Evolutionary conservation across 331 rosid genomes (phyloP).

Genomic region (Saraca asoca): DNA sequence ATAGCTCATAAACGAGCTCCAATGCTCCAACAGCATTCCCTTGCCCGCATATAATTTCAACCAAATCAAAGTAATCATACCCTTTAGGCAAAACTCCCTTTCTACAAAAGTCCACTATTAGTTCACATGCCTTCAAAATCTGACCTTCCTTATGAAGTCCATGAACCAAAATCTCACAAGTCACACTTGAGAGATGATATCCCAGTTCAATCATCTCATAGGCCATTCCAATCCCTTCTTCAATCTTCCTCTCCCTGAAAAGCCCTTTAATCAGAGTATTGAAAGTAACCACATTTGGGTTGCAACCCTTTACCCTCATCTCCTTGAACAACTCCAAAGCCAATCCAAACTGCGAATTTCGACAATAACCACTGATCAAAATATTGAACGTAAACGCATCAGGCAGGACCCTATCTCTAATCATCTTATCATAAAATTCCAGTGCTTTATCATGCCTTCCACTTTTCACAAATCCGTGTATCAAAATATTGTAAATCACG

Average conservation of each 20-base stretch:
- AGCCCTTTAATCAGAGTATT: slow-evolving; percentile 78
- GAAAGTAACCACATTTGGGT: slow-evolving; percentile 86
- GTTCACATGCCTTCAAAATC: slow-evolving; percentile 50
- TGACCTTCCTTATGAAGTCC: slow-evolving; percentile 68
- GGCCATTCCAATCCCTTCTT: slow-evolving; percentile 78
- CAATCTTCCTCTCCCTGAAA: slow-evolving; percentile 67
- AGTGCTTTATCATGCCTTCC: slow-evolving; percentile 51
- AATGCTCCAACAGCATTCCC: slow-evolving; percentile 49
- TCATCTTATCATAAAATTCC: slow-evolving; percentile 58
- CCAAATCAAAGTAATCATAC: slow-evolving; percentile 64
- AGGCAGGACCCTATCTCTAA: slow-evolving; percentile 57
- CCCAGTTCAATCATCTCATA: slow-evolving; percentile 78
- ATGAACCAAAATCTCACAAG: slow-evolving; percentile 72
- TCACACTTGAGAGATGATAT: slow-evolving; percentile 54
- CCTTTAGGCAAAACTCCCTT: slow-evolving; percentile 55
- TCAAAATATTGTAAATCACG: slow-evolving; percentile 58
- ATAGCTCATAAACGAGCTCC: slow-evolving; percentile 63
- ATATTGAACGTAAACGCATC: slow-evolving; percentile 82
- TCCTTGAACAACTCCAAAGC: slow-evolving; percentile 77
- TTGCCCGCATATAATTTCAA: slow-evolving; percentile 53
- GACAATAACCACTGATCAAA: slow-evolving; percentile 77
- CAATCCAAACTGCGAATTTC: slow-evolving; percentile 50
- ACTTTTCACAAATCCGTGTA: slow-evolving; percentile 78
- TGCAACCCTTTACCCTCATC: slow-evolving; percentile 70
- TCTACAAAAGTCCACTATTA: slow-evolving; percentile 56